Conservation (phyloP, 176 grass and related monocot genomes). For the Zea luxurians region DNA sequence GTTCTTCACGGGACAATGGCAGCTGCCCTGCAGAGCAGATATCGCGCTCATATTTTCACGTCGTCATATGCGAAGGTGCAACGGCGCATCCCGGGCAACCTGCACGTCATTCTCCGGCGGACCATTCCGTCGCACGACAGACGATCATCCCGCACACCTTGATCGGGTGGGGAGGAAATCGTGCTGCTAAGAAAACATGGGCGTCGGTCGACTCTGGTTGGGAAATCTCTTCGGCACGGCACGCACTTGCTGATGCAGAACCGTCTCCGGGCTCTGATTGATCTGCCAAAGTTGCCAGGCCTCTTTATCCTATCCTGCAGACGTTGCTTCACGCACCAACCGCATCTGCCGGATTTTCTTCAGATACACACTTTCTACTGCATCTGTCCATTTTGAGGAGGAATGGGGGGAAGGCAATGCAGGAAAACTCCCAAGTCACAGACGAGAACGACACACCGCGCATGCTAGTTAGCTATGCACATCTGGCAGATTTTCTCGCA, state of each 20-base stretch:
- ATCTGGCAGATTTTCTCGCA: conserved; percentile 3
- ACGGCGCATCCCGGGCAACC: no score
- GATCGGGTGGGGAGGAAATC: conserved; percentile 27
- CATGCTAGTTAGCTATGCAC: background rate
- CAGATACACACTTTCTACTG: conserved; percentile 12
- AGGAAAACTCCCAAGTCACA: background rate
- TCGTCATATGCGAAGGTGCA: no score
- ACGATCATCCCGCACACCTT: conserved; percentile 32
- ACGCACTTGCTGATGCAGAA: background rate
- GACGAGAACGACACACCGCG: conserved; percentile 1
- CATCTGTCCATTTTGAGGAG: no score
- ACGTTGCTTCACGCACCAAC: conserved; percentile 41
- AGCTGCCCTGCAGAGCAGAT: no score
- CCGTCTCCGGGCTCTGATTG: background rate
- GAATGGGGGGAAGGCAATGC: no score
- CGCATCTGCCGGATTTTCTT: conserved; percentile 29
- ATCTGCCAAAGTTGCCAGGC: conserved; percentile 6
- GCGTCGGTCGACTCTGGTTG: no score
- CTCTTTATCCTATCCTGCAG: conserved; percentile 23
- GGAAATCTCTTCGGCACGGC: conserved; percentile 29
- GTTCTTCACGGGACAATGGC: no score
- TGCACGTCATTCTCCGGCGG: no score
- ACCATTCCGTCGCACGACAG: background rate
- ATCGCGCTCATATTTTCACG: no score
- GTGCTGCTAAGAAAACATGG: background rate